Conservation (phyloP, 768 basidiomycete species). For the Rickenella mellea region DNA sequence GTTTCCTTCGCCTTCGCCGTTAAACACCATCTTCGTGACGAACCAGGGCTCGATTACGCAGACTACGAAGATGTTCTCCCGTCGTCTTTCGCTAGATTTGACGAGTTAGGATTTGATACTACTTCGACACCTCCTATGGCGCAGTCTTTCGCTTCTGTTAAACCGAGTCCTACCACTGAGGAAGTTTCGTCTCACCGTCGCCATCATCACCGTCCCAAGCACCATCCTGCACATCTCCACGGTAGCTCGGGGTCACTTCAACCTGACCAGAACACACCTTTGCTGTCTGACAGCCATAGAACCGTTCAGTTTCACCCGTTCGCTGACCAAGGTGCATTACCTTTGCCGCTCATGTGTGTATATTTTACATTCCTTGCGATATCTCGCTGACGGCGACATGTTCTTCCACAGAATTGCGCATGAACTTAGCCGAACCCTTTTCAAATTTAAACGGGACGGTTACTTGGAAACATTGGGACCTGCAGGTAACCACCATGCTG, state of each 20-base stretch:
- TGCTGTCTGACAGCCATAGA: conserved; percentile 45
- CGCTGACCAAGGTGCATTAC: conserved; percentile 54
- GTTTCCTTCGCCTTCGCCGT: conserved; percentile 64
- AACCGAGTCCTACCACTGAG: neutral
- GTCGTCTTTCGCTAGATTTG: conserved; percentile 40
- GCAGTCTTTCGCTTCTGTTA: neutral
- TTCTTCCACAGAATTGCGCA: conserved; percentile 56
- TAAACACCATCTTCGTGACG: conserved; percentile 77
- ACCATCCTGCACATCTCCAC: too few relatives aligned
- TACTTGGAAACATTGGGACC: conserved; percentile 85
- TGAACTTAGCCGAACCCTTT: conserved; percentile 62
- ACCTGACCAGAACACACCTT: conserved; percentile 61
- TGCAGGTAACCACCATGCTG: conserved; percentile 43
- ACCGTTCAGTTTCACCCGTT: conserved; percentile 53
- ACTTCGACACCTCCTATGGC: neutral
- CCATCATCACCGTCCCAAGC: neutral
- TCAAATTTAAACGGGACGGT: conserved; percentile 69
- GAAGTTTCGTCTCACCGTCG: neutral
- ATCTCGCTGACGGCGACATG: neutral
- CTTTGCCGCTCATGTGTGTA: conserved; percentile 70
- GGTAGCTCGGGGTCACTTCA: too few relatives aligned
- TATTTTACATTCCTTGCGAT: conserved; percentile 4
- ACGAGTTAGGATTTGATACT: conserved; percentile 32
- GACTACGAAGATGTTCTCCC: conserved; percentile 68
- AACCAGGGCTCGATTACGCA: conserved; percentile 62